Base-by-base conservation (phyloP, 2,329 filamentous ascomycete species). In the Aspergillus calidoustus region DNA sequence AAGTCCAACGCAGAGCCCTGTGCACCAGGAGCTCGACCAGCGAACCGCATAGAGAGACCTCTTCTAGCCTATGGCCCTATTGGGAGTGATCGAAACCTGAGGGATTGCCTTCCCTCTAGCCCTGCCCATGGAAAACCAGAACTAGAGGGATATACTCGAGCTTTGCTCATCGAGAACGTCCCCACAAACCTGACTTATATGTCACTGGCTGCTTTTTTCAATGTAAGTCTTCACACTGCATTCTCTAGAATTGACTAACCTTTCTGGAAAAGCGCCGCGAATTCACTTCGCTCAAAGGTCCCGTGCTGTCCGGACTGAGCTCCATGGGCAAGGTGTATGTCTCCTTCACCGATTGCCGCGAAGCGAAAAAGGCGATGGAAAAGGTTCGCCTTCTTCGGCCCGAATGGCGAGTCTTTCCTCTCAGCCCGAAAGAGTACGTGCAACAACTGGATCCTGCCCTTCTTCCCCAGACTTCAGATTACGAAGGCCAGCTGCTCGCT, bases 291-390 rank as follows among this genome's bases (percentile, higher is more conserved):
- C 67, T 80, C 51, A 76, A 74, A 61, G 71, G 74, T 17, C 74
- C 79, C 59, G 71, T 77, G 51, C 70, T 79, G 43, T 71, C 69
- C 28, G 73, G 77, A 34, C 64, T 80, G 28, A 66, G 65, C 53
- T 68, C 71, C 50, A 69, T 69, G 49, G 79, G 81, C 4, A 81
- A 77, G 53, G 79, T 87, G 31, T 84, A 82, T 60, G 75, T 88
- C 25, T 82, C 81, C 4, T 88, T 90, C 67, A 76, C 81, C 7
- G 87, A 90, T 67, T 83, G 89, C 54, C 82, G 85, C 54, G 87
- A 89, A 71, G 82, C 87, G 7, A 83, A 80, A 56, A 78, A 80
- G 34, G 80, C 84, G 7, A 78, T 82, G 59, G 76, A 81, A 13
- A 83, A 82, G 54, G 72, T 84, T 30, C 75, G 78, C 1, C 66